A percentile compares a stretch with the other conserved stretches of the same genome.
These are phyloP conservation scores for Picea abies DNA, from an alignment of 83 land plant species.

Conservation along the genomic window DNA sequence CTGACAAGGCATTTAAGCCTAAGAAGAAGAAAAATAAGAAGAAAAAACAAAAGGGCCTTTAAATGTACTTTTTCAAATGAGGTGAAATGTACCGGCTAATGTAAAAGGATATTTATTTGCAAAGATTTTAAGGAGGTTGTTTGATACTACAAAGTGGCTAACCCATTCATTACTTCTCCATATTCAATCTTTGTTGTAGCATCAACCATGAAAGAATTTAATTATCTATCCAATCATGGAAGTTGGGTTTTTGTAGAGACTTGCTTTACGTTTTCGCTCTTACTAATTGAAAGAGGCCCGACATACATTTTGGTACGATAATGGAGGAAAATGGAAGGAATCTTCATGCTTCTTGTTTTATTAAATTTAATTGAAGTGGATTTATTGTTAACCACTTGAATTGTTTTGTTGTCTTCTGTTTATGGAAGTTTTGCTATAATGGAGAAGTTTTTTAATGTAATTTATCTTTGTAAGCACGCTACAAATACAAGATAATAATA, in stretches of 20 bases:
- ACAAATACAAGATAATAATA: too few species aligned
- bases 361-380: too few species aligned
- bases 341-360: too few species aligned
- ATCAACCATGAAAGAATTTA: neutral
- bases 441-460: too few species aligned
- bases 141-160: neutral
- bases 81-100: neutral
- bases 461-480: too few species aligned
- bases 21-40: slow-evolving; percentile 17
- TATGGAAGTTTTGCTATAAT: too few species aligned
- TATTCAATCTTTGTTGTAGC: neutral
- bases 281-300: too few species aligned
- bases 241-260: neutral
- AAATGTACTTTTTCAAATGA: neutral
- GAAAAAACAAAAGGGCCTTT: neutral
- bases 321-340: too few species aligned
- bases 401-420: too few species aligned
- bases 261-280: too few species aligned
- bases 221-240: neutral
- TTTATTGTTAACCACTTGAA: too few species aligned
- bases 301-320: too few species aligned
- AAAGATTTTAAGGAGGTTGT: neutral
- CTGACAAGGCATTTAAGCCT: slow-evolving; percentile 3
- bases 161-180: neutral
- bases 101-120: neutral